Evolutionary conservation across 2,329 filamentous ascomycete species (phyloP).

Genomic region (Chrysosphaeria jannelii): DNA sequence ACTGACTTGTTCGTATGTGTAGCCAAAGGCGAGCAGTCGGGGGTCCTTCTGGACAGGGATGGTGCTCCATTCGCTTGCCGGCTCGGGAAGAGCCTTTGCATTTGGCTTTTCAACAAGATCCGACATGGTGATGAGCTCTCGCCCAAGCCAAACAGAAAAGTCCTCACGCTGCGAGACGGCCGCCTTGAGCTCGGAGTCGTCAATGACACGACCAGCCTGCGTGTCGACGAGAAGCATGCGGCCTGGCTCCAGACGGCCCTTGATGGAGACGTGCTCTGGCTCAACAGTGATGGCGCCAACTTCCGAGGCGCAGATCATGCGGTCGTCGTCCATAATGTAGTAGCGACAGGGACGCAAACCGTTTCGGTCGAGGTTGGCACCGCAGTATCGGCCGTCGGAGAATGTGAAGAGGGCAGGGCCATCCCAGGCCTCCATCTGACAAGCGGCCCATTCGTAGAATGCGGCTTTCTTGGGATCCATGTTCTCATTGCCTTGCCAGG

Average conservation of each 20-base stretch:
- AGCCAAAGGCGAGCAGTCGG: constrained; percentile 62
- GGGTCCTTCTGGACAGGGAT: constrained; percentile 76
- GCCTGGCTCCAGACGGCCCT: constrained; percentile 76
- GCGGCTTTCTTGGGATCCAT: constrained; percentile 92
- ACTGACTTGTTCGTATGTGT: constrained; percentile 85
- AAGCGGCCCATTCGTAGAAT: constrained; percentile 96
- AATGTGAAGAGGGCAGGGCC: constrained; percentile 92
- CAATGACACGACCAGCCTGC: constrained; percentile 64
- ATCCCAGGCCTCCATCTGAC: constrained; percentile 98
- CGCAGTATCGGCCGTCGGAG: constrained; percentile 84
- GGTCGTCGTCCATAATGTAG: constrained; percentile 88
- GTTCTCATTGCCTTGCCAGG: constrained; percentile 75
- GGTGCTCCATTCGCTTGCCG: constrained; percentile 33
- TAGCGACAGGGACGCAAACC: constrained; percentile 85
- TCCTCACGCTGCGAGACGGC: constrained; percentile 66
- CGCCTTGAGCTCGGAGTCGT: constrained; percentile 72
- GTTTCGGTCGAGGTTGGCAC: constrained; percentile 88
- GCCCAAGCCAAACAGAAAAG: constrained; percentile 68
- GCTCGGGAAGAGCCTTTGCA: constrained; percentile 20
- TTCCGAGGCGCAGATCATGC: constrained; percentile 90
- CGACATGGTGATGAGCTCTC: constrained; percentile 56
- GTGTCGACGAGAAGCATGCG: constrained; percentile 94
- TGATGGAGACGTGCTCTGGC: constrained; percentile 68
- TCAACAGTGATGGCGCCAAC: constrained; percentile 83
- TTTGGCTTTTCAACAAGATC: constrained; percentile 36